A percentile compares a stretch with the other conserved stretches of the same genome.
Conservation (phyloP, 345 rosid genomes). For the Turritis glabra region DNA sequence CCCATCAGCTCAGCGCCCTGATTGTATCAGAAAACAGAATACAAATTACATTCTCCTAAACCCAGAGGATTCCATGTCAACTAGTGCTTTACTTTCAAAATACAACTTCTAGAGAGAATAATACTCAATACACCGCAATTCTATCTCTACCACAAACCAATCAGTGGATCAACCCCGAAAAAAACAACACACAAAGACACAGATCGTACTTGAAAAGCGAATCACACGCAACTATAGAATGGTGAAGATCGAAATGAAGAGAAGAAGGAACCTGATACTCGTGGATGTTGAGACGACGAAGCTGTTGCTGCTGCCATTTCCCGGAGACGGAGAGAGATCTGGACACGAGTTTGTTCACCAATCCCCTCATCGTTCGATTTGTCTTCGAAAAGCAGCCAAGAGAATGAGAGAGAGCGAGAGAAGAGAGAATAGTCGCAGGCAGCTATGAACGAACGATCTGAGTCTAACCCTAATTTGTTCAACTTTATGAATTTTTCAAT, state of each 20-base stretch:
- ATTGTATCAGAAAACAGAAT: not conserved
- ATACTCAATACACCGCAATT: not conserved
- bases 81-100: not conserved
- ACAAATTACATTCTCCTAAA: constrained; percentile 11
- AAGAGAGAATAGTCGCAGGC: constrained; percentile 20
- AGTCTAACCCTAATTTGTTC: constrained; percentile 22
- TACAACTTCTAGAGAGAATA: not conserved
- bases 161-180: constrained; percentile 1
- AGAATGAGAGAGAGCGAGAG: not conserved
- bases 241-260: constrained; percentile 2
- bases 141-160: constrained; percentile 12
- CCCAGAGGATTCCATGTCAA: not conserved
- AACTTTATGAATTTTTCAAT: constrained; percentile 1
- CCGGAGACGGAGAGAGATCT: constrained; percentile 81
- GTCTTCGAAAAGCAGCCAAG: not conserved
- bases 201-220: constrained; percentile 17
- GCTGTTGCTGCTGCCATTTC: constrained; percentile 90
- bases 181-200: not conserved
- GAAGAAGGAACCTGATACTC: constrained; percentile 72
- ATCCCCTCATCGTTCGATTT: constrained; percentile 60
- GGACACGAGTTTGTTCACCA: constrained; percentile 69
- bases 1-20: constrained; percentile 97
- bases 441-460: constrained; percentile 20
- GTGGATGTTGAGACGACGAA: constrained; percentile 97
- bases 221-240: not conserved